A percentile compares a stretch with the other conserved stretches of the same genome.
These are phyloP conservation scores for Rhododendron simsii DNA, from an alignment of 148 eudicot species.

Conservation along the genomic window DNA sequence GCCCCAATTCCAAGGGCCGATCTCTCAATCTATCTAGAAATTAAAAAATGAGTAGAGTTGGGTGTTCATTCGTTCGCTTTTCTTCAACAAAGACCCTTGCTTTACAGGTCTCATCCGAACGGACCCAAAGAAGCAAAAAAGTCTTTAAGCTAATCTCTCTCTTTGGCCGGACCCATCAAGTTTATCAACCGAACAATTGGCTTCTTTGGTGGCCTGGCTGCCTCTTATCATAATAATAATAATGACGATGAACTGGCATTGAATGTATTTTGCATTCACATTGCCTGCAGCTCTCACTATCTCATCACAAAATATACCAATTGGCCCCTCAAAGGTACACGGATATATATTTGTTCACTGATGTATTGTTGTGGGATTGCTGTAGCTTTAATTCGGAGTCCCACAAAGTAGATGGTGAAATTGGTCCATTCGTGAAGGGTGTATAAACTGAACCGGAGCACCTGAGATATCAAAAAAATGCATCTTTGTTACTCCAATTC, in stretches of 20 bases:
- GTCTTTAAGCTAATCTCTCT: background rate
- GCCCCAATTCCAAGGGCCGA: slow-evolving; percentile 23
- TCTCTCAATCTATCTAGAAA: slow-evolving; percentile 6
- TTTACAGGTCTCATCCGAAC: slow-evolving; percentile 43
- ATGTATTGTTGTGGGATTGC: background rate
- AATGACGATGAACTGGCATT: slow-evolving; percentile 27
- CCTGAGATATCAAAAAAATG: no score
- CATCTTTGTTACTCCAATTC: background rate
- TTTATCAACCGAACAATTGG: background rate
- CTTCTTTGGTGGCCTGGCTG: slow-evolving; percentile 40
- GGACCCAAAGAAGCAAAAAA: background rate
- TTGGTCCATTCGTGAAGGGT: no score
- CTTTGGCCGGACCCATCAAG: slow-evolving; percentile 20
- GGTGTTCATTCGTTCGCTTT: slow-evolving; percentile 13
- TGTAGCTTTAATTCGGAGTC: no score
- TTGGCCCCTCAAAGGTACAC: no score
- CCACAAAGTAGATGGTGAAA: no score
- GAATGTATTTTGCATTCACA: slow-evolving; percentile 13
- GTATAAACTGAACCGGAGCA: no score
- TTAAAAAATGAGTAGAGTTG: background rate
- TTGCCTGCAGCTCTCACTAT: slow-evolving; percentile 15
- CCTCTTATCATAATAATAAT: slow-evolving; percentile 21
- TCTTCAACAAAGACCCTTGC: slow-evolving; percentile 29
- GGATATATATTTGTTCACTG: no score
- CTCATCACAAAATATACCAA: background rate